Base-by-base conservation (phyloP, 352 stramenopile genomes). In the Aphanomyces invadans region DNA sequence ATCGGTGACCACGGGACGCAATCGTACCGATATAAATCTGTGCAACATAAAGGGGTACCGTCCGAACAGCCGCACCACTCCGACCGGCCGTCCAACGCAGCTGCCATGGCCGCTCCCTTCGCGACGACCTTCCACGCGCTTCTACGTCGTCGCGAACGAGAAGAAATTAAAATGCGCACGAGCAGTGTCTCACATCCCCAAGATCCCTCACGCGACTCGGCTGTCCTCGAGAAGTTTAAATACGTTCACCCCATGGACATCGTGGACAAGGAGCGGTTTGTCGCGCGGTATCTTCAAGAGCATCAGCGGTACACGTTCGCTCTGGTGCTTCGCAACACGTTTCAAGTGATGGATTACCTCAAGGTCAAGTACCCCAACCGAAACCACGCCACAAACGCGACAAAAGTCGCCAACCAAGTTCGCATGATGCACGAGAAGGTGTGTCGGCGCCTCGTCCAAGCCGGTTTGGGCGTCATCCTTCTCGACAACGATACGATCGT, bases 271-370 rank as follows among this genome's bases (percentile, higher is more conserved):
- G 60, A 67, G 12, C 38, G 32, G 19, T 44, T 44, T 10, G 42
- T 67, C 32, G 60, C 60, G n/a, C 45, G 60, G 17, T 67, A 67
- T 26, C 49, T 95, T 39, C 80, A 95, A 33, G 86, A 95, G 71
- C 77, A 82, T 53, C 86, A 95, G 56, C 92, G 92, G 73, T 95
- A 95, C 70, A 95, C 86, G 31, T 95, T 95, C 67, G 83, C 86
- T 2, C 79, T 95, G 46, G 77, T 95, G n/a, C 70, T 95, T 1
- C 83, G 86, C 61, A 82, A 92, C 71, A 91, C 83, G 33, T 72
- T 88, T 38, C 83, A 95, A 71, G 77, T 95, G 26, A 86, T 85
- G 44, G 67, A 78, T 5, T 69, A 92, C 2, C 49, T 95, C 46
- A 76, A 78, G 12, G 70, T 73, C 7, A 75, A 83, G 49, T 92